Conservation (phyloP, 139 green algal genomes). For the Picochlorum sp. region DNA sequence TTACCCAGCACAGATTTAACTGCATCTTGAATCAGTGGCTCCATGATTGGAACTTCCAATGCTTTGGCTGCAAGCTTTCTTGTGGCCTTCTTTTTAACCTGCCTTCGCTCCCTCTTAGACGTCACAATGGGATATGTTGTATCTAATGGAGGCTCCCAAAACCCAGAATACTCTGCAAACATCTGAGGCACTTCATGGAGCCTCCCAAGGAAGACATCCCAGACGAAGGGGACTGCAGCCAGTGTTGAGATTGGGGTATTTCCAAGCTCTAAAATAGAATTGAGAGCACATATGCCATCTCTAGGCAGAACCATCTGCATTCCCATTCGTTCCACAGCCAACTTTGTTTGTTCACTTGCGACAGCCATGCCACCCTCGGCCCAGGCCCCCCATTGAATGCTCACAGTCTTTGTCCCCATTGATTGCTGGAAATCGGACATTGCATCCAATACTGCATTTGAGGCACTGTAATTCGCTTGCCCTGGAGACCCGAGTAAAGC, state of each 20-base stretch:
- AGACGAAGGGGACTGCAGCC: conserved; percentile 30
- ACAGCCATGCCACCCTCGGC: conserved; percentile 64
- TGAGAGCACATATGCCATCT: conserved; percentile 7
- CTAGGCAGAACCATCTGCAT: conserved; percentile 31
- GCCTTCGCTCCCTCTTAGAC: background rate
- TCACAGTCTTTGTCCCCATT: background rate
- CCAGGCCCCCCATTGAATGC: conserved; percentile 79
- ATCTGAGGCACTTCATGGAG: conserved; percentile 17
- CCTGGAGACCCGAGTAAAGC: conserved; percentile 57
- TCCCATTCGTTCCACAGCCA: conserved; percentile 51
- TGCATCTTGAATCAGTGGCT: conserved; percentile 20
- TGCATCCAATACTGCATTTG: conserved; percentile 50
- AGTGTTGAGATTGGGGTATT: background rate
- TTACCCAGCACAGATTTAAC: conserved; percentile 33
- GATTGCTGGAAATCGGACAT: background rate
- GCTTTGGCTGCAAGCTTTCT: background rate
- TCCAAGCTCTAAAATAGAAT: background rate
- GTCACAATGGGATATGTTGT: background rate
- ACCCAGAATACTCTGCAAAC: conserved; percentile 6
- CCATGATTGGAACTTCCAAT: background rate
- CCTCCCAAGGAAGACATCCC: conserved; percentile 23
- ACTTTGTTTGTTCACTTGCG: background rate
- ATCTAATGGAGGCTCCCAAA: background rate
- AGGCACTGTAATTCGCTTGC: conserved; percentile 60
- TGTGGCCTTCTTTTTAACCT: background rate